Percentiles rank a stretch among this genome's conserved stretches.
Evolutionary conservation across 441 rosid species (phyloP).

Genomic region (Erodium texanum): DNA sequence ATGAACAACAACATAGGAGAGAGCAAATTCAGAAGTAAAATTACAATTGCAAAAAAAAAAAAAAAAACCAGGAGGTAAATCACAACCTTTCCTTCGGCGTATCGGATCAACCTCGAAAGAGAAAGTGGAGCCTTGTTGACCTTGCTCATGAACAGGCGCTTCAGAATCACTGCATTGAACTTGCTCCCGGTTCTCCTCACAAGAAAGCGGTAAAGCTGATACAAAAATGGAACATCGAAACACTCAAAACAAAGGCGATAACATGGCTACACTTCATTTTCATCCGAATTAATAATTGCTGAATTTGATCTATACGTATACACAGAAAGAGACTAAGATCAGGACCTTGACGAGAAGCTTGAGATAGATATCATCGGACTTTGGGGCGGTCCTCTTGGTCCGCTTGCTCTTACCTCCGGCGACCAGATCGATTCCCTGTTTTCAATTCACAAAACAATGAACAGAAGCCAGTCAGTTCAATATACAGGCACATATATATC

Average conservation of each 20-base stretch:
- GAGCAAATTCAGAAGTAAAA: too few relatives aligned
- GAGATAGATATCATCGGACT: conserved; percentile 84
- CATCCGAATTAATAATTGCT: too few relatives aligned
- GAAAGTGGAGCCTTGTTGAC: conserved; percentile 43
- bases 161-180: conserved; percentile 44
- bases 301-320: too few relatives aligned
- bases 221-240: too few relatives aligned
- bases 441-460: not conserved
- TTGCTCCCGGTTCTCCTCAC: conserved; percentile 45
- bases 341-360: conserved; percentile 59
- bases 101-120: conserved; percentile 30
- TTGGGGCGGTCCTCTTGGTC: conserved; percentile 73
- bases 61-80: not conserved
- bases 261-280: too few relatives aligned
- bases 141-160: conserved; percentile 49
- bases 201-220: conserved; percentile 44
- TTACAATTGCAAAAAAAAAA: not conserved
- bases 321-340: not conserved
- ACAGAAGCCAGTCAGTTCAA: too few relatives aligned
- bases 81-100: conserved; percentile 36
- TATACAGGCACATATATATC: too few relatives aligned
- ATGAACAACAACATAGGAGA: not conserved
- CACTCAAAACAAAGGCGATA: too few relatives aligned
- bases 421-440: conserved; percentile 74
- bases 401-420: conserved; percentile 96